Percentiles rank a stretch among this genome's conserved stretches.
These are phyloP conservation scores for Astraeus odoratus DNA, from an alignment of 768 basidiomycete genomes.

Conservation along the genomic window DNA sequence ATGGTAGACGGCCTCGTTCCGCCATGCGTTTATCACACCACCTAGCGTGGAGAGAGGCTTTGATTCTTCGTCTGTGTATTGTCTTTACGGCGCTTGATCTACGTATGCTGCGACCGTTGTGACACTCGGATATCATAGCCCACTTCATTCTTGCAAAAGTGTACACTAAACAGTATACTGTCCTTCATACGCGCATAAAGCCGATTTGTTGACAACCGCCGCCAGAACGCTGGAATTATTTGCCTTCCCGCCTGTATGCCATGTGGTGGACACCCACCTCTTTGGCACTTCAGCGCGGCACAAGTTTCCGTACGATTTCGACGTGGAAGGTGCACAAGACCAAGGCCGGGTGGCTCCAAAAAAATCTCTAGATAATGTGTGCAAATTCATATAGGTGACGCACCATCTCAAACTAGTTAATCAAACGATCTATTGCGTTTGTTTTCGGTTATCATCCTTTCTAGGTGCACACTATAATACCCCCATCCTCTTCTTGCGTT, in stretches of 20 bases:
- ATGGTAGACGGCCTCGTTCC: too few relatives aligned
- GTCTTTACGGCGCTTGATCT: too few relatives aligned
- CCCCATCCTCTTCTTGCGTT: too few relatives aligned
- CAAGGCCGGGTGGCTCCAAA: conserved; percentile 53
- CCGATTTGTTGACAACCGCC: conserved; percentile 58
- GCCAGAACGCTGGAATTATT: conserved; percentile 81
- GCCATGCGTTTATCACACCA: too few relatives aligned
- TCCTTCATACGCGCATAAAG: conserved; percentile 46
- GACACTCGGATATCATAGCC: conserved; percentile 47
- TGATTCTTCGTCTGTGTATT: too few relatives aligned
- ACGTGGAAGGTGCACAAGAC: conserved; percentile 66
- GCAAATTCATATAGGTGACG: conserved; percentile 14
- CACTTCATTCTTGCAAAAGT: conserved; percentile 43
- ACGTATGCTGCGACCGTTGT: too few relatives aligned
- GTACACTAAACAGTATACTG: conserved; percentile 54
- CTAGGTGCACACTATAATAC: conserved; percentile 5
- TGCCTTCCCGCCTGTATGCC: conserved; percentile 75
- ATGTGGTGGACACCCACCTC: conserved; percentile 82
- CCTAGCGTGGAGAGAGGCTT: too few relatives aligned
- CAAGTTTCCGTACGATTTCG: conserved; percentile 82
- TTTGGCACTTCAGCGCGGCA: conserved; percentile 88
- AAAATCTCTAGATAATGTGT: neutral
- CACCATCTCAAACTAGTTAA: neutral
- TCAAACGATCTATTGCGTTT: neutral
- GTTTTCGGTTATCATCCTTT: too few relatives aligned